Evolutionary conservation across 257 asterid species (phyloP).

Genomic region (Solanum piurae): DNA sequence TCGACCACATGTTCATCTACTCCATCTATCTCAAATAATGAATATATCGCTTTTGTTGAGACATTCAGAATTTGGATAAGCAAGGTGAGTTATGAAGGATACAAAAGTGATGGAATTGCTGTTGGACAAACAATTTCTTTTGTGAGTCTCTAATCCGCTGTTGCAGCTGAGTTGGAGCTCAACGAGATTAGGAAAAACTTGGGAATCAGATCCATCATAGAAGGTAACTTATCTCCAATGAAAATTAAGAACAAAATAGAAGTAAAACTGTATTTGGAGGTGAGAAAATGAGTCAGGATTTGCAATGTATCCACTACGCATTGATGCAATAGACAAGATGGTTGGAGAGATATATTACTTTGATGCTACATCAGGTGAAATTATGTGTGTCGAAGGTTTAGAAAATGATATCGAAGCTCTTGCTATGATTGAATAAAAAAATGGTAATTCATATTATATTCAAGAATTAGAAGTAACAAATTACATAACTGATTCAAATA

Average conservation of each 20-base stretch:
- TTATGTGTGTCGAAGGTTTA: not conserved
- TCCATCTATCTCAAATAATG: not conserved
- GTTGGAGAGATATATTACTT: not conserved
- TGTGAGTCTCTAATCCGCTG: not conserved
- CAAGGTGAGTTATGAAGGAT: not conserved
- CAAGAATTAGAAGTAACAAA: not conserved
- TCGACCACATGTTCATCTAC: not conserved
- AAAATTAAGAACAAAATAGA: not conserved
- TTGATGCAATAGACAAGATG: not conserved
- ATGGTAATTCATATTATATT: not conserved
- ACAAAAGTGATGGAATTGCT: not conserved
- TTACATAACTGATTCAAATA: not conserved
- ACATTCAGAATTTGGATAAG: not conserved
- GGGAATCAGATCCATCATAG: not conserved
- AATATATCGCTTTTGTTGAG: not conserved
- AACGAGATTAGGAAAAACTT: not conserved
- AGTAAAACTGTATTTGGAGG: not conserved
- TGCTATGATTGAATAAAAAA: not conserved
- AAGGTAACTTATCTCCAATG: not conserved
- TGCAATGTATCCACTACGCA: not conserved
- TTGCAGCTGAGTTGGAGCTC: not conserved
- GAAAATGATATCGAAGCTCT: not conserved
- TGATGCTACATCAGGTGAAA: not conserved
- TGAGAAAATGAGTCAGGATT: not conserved
- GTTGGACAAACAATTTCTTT: no score